Base-by-base conservation (phyloP, 495 filamentous ascomycete species). In the Cenococcum geophilum region DNA sequence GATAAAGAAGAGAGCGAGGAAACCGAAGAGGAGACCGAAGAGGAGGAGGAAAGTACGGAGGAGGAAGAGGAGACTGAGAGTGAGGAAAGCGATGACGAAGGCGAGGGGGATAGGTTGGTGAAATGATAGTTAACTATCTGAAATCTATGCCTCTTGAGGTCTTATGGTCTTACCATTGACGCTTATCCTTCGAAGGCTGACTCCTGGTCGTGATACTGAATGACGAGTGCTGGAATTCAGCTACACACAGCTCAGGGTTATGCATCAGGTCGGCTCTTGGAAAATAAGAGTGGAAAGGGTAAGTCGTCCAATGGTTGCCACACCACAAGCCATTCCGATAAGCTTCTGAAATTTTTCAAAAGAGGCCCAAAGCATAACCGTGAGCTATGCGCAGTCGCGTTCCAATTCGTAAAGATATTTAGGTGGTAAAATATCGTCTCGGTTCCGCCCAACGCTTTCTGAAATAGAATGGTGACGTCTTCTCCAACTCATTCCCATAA, bases 1-100 rank as follows among this genome's bases (percentile, higher is more conserved):
- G 83, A 84, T 40, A 82, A 83, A 18, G 71, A 66, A 20, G 75
- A 76, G 48, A 76, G 68, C 16, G 77, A 76, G 32, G 72, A 73
- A 32, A 76, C 76, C 56, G 71, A 76, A 12, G 79, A 78, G 27
- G 80, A 80, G 47, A 76, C 74, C 4, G 80, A 80, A 53, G 76
- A 76, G n/a, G 74, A 74, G 0, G 81, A 70, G 35, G 78, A 78
- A 42, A 74, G 74, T 21, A 76, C 76, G 55, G 71, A 77, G n/a
- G 79, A 78, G 35, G 72, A 73, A 0, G 27, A 32, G 40, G 71
- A 73, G 55, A 60, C 61, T 64, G 22, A 73, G 67, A 56, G 75
- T 71, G 43, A 77, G 70, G 61, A 77, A 64, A 70, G 61, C 12
- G 73, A 72, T 25, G 79, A 76, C 0, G 78, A 79, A 34, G 71